phyloP scores from a whole-genome alignment of 1,284 basidiomycete species.

The Apiotrichum domesticum region DNA sequence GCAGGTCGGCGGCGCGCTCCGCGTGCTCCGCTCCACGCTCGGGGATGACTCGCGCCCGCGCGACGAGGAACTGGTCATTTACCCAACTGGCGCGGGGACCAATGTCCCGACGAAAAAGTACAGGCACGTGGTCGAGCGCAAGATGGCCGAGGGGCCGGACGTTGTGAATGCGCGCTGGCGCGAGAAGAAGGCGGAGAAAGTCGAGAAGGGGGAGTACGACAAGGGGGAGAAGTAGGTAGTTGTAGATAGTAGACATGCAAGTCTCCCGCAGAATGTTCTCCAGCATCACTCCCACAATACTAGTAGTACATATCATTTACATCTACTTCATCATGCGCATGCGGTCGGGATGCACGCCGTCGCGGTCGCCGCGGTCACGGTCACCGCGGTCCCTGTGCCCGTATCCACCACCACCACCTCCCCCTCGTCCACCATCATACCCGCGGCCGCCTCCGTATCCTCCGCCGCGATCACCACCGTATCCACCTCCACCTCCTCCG shows the following conservation, averaged over 20 bases:
- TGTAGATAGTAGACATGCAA: not conserved
- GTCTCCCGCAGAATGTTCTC: not conserved
- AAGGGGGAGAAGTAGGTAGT: not conserved
- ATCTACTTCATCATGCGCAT: conserved; percentile 62
- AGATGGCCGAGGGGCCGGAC: conserved; percentile 63
- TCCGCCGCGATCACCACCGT: conserved; percentile 19
- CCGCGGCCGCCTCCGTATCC: conserved; percentile 59
- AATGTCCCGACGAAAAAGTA: conserved; percentile 60
- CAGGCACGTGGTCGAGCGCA: conserved; percentile 59
- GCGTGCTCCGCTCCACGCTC: conserved; percentile 18
- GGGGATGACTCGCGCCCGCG: not conserved
- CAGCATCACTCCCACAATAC: not conserved
- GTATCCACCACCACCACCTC: not conserved
- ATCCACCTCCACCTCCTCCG: not conserved
- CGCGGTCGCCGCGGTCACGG: not conserved
- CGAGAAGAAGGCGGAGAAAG: conserved; percentile 22
- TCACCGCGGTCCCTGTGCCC: not conserved
- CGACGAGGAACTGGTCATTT: conserved; percentile 28
- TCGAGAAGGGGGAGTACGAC: conserved; percentile 1
- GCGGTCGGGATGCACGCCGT: conserved; percentile 73
- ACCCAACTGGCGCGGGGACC: conserved; percentile 70
- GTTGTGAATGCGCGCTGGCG: conserved; percentile 72
- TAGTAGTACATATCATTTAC: conserved; percentile 9
- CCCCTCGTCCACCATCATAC: conserved; percentile 28
- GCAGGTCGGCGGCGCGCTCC: conserved; percentile 52